These are phyloP conservation scores for Panicum virgatum DNA, from an alignment of 202 grass and related monocot species.

Conservation along the genomic window DNA sequence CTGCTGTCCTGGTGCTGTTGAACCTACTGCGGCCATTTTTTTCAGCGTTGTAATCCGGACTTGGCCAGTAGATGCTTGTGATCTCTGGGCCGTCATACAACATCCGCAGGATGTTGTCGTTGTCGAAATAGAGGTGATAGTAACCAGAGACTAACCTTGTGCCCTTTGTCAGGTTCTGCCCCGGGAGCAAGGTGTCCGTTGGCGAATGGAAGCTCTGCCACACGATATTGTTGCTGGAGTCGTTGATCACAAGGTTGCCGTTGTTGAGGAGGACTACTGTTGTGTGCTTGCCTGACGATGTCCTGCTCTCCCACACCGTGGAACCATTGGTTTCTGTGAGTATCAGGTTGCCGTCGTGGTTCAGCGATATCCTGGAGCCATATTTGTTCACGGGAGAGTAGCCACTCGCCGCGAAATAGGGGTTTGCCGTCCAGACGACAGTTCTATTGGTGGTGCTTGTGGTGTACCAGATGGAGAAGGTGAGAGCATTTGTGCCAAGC, in stretches of 20 bases:
- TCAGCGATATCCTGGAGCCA: slow-evolving; percentile 47
- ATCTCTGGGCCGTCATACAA: slow-evolving; percentile 69
- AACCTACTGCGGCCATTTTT: slow-evolving; percentile 53
- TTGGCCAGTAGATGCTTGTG: slow-evolving; percentile 86
- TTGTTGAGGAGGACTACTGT: slow-evolving; percentile 52
- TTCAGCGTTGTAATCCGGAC: slow-evolving; percentile 33
- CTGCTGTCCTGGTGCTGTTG: slow-evolving; percentile 61
- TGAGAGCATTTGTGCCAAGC: slow-evolving; percentile 51
- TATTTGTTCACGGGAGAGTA: slow-evolving; percentile 50
- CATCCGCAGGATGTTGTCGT: slow-evolving; percentile 60
- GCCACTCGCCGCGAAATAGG: slow-evolving; percentile 32
- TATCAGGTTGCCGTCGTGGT: slow-evolving; percentile 49
- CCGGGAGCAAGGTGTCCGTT: slow-evolving; percentile 74
- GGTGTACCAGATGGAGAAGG: slow-evolving; percentile 78
- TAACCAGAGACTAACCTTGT: slow-evolving; percentile 52
- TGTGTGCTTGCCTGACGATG: slow-evolving; percentile 39
- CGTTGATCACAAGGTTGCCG: slow-evolving; percentile 65
- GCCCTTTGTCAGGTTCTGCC: slow-evolving; percentile 51
- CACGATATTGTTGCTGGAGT: slow-evolving; percentile 37
- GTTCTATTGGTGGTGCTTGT: slow-evolving; percentile 33
- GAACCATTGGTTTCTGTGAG: slow-evolving; percentile 56
- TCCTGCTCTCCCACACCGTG: slow-evolving; percentile 58
- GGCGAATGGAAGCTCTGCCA: slow-evolving; percentile 79
- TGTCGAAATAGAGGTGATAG: slow-evolving; percentile 66
- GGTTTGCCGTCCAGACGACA: slow-evolving; percentile 71